Base-by-base conservation (phyloP, 345 rosid genomes). In the Luvunga scandens region DNA sequence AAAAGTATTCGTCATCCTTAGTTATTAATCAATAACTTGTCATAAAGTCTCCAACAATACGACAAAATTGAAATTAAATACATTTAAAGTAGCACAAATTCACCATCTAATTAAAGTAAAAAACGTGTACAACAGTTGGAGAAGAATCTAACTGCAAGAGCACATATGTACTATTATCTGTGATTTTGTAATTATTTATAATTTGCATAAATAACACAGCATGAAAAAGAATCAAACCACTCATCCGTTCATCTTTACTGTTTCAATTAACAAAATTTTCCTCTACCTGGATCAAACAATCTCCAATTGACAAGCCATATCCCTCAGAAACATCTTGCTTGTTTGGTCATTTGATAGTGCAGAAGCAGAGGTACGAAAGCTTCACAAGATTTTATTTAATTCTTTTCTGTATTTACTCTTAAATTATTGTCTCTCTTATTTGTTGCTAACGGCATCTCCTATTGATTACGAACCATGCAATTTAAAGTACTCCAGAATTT, bases 321-420 rank as follows among this genome's bases (percentile, higher is more conserved):
- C 12, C 72, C 72, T 42, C 33, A 45, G 18, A 48, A 45, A 45
- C 6, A 33, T 69, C 59, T n/a, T 2, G 34, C 36, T 69, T 16
- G 18, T 69, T 25, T 25, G 10, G 30, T 45, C 72, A 45, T 25
- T 45, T 25, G 2, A 25, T 69, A 4, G 6, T 69, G 72, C 36
- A 42, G 22, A 69, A 69, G 72, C 33, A 69, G 59, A 69, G 72
- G 72, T 69, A 42, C 14, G 72, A 4, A 69, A 12, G 34, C 72
- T 24, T 69, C 27, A 45, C 53, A 25, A 16, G 28, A 34, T 36
- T 66, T 45, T 45, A 69, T 25, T 4, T 45, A 13, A 69, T 42
- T 6, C 2, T 38, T 24, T 45, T 69, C 9, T 69, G 34, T 25
- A 42, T 68, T 16, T 7, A 30, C 50, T 69, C 27, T 19, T 14